Conservation (phyloP, 768 basidiomycete genomes). For the Hericium alpestre region DNA sequence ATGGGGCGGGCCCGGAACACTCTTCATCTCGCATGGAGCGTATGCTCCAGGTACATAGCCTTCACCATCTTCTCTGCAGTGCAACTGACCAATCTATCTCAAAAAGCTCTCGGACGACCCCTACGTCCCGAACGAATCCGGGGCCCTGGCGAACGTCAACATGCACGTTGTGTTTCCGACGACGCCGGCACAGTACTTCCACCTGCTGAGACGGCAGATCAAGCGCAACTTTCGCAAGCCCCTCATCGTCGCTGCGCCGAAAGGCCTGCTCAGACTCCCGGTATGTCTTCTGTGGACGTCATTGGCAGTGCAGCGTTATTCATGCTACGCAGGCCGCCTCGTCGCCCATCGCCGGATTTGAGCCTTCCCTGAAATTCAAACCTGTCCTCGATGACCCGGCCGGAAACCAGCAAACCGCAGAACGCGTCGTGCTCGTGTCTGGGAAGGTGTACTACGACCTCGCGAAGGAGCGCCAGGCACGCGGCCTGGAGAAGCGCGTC, state of each 20-base stretch:
- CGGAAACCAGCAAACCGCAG: slow-evolving; percentile 26
- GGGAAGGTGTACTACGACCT: slow-evolving; percentile 90
- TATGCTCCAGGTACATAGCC: slow-evolving; percentile 62
- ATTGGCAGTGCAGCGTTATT: background rate
- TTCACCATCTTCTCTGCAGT: background rate
- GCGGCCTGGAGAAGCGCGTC: slow-evolving; percentile 36
- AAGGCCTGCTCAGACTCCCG: slow-evolving; percentile 67
- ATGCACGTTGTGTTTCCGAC: slow-evolving; percentile 82
- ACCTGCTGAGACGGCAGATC: slow-evolving; percentile 80
- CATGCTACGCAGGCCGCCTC: slow-evolving; percentile 49
- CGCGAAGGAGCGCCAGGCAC: slow-evolving; percentile 50
- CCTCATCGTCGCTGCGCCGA: slow-evolving; percentile 74
- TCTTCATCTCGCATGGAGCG: slow-evolving; percentile 82
- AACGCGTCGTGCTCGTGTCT: slow-evolving; percentile 62
- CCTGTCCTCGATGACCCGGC: slow-evolving; percentile 53
- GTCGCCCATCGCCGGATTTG: slow-evolving; percentile 54
- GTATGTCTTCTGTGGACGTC: slow-evolving; percentile 31
- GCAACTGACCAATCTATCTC: background rate
- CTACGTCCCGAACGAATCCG: slow-evolving; percentile 24
- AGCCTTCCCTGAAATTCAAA: slow-evolving; percentile 48
- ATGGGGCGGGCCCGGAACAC: slow-evolving; percentile 91
- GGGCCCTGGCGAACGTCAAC: slow-evolving; percentile 29
- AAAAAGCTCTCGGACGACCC: slow-evolving; percentile 68
- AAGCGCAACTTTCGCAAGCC: slow-evolving; percentile 81
- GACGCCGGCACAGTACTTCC: slow-evolving; percentile 88